Evolutionary conservation across 225 moss, liverwort and hornwort species (phyloP).

Genomic region (Polytrichum commune): DNA sequence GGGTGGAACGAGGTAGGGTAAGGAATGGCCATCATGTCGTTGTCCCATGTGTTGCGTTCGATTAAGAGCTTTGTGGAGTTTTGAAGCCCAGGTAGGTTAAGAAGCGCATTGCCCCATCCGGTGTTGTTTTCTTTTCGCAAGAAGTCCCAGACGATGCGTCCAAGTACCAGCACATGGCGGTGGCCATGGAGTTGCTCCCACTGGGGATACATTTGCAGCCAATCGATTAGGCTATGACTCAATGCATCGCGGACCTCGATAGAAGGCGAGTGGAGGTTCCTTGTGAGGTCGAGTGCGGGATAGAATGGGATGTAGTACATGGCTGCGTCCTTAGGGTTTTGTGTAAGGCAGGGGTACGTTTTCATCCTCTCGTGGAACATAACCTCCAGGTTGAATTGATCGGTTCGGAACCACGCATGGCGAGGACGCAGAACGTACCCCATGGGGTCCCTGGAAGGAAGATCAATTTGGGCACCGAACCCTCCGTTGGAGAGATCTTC

Average conservation of each 20-base stretch:
- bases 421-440: conserved; percentile 42
- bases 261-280: conserved; percentile 15
- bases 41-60: conserved; percentile 44
- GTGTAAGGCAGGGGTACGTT: conserved; percentile 54
- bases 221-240: conserved; percentile 37
- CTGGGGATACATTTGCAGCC: conserved; percentile 45
- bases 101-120: conserved; percentile 68
- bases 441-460: conserved; percentile 15
- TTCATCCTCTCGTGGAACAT: conserved; percentile 58
- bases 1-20: conserved; percentile 98
- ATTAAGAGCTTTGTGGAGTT: conserved; percentile 75
- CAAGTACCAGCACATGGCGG: conserved; percentile 70
- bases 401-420: conserved; percentile 62
- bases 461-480: conserved; percentile 42
- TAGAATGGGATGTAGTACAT: conserved; percentile 81
- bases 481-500: conserved; percentile 49
- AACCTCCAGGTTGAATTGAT: conserved; percentile 76
- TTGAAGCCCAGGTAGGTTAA: conserved; percentile 33
- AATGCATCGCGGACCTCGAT: conserved; percentile 44
- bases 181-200: conserved; percentile 54
- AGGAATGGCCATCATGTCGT: conserved; percentile 50
- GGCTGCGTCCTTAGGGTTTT: conserved; percentile 50
- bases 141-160: conserved; percentile 82
- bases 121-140: conserved; percentile 2
- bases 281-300: conserved; percentile 52